These are phyloP conservation scores for Pholiota adiposa DNA, from an alignment of 1,284 basidiomycete species.

Conservation along the genomic window DNA sequence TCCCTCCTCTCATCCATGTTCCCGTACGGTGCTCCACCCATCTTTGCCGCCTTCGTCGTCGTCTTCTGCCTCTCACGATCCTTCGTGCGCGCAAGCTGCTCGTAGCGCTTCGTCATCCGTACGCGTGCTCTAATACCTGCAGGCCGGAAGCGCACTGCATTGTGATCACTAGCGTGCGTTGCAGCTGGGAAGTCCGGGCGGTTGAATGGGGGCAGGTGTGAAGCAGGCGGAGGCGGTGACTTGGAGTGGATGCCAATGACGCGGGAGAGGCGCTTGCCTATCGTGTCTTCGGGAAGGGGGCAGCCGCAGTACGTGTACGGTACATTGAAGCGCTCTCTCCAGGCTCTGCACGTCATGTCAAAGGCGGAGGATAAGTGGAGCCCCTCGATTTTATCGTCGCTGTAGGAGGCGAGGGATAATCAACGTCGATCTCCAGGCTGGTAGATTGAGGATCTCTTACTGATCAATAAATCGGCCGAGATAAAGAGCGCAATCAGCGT, in stretches of 20 bases:
- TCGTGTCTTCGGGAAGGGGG: conserved; percentile 44
- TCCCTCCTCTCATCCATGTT: not conserved
- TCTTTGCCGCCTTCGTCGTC: conserved; percentile 12
- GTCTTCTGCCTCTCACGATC: conserved; percentile 18
- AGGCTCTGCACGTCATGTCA: conserved; percentile 48
- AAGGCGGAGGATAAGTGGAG: conserved; percentile 45
- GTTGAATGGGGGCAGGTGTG: conserved; percentile 33
- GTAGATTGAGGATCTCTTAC: conserved; percentile 33
- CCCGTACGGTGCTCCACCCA: not conserved
- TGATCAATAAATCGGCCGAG: conserved; percentile 44
- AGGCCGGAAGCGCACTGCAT: conserved; percentile 40
- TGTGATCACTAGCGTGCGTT: conserved; percentile 53
- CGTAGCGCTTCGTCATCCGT: conserved; percentile 12
- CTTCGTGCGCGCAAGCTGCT: conserved; percentile 16
- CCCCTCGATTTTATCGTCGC: conserved; percentile 52
- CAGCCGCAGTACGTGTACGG: conserved; percentile 53
- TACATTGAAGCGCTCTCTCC: conserved; percentile 44
- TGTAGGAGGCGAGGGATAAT: too few relatives aligned
- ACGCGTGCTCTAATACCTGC: conserved; percentile 16
- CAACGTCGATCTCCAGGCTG: too few relatives aligned
- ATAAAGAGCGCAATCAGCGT: conserved; percentile 31
- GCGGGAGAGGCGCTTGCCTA: conserved; percentile 41
- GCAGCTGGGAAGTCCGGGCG: conserved; percentile 35
- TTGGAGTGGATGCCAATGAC: conserved; percentile 27
- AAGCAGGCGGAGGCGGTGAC: conserved; percentile 15